Evolutionary conservation across 345 rosid genomes (phyloP).

Genomic region (Heritiera littoralis): DNA sequence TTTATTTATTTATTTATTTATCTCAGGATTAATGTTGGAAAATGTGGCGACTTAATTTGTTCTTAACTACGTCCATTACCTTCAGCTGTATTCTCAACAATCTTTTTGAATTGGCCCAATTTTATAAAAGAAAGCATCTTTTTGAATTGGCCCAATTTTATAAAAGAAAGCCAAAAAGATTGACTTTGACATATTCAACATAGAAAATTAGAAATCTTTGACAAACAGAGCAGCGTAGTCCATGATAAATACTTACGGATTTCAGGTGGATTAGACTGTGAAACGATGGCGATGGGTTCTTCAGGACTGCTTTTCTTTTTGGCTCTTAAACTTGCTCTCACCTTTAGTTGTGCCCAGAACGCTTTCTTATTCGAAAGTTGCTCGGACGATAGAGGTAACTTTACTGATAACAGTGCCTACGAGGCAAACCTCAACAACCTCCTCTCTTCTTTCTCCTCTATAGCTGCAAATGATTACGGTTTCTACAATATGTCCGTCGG

Average conservation of each 20-base stretch:
- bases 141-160: neutral
- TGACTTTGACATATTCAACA: too few relatives aligned
- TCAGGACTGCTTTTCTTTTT: neutral
- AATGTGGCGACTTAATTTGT: neutral
- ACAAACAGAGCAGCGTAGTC: neutral
- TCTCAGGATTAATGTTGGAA: too few relatives aligned
- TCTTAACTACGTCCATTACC: too few relatives aligned
- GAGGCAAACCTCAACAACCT: conserved; percentile 23
- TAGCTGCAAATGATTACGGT: conserved; percentile 21
- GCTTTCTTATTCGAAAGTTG: neutral
- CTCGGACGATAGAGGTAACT: neutral
- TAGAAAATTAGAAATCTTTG: too few relatives aligned
- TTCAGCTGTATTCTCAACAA: too few relatives aligned
- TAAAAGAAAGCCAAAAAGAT: too few relatives aligned
- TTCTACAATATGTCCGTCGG: conserved; percentile 34
- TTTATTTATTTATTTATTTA: too few relatives aligned
- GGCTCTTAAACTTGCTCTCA: neutral
- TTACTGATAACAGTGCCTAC: conserved; percentile 18
- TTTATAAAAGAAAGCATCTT: too few relatives aligned
- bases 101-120: too few relatives aligned
- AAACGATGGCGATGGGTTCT: neutral
- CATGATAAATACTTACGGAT: neutral
- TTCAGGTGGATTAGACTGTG: too few relatives aligned
- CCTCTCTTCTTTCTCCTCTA: conserved; percentile 28
- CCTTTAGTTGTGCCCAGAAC: neutral